Evolutionary conservation across 306 rosid species (phyloP).

Genomic region (Ochetophila trinervis): DNA sequence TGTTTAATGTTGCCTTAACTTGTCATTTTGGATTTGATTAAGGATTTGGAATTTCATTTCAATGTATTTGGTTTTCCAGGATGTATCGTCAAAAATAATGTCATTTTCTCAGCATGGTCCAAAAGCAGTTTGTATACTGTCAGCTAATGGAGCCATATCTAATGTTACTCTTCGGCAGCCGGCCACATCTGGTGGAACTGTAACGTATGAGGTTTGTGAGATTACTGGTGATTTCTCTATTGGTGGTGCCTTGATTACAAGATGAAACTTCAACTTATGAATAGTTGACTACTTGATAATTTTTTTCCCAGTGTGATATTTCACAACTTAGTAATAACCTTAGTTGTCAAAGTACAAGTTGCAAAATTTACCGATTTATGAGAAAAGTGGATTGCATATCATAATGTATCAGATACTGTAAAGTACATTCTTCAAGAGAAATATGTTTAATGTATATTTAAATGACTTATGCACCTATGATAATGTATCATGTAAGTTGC

Average conservation of each 20-base stretch:
- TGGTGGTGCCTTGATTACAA: not conserved
- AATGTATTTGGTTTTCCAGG: conserved; percentile 43
- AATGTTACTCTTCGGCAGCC: conserved; percentile 69
- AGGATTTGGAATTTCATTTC: not conserved
- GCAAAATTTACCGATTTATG: too few species aligned
- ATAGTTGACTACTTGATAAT: conserved; percentile 3
- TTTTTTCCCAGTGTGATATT: not conserved
- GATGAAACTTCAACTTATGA: not conserved
- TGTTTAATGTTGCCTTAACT: not conserved
- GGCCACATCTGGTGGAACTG: conserved; percentile 65
- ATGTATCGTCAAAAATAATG: conserved; percentile 51
- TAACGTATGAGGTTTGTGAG: conserved; percentile 80
- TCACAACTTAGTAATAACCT: not conserved
- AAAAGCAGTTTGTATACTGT: conserved; percentile 52
- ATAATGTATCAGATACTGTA: too few species aligned
- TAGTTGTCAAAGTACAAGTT: too few species aligned
- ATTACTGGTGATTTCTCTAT: conserved; percentile 5
- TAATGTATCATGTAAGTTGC: too few species aligned
- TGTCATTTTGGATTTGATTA: not conserved
- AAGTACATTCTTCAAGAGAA: too few species aligned
- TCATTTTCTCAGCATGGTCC: conserved; percentile 57
- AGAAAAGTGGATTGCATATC: too few species aligned
- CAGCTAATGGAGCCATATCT: conserved; percentile 74
- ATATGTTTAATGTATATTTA: too few species aligned
- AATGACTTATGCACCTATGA: too few species aligned